Percentiles rank a stretch among this genome's conserved stretches.
These are phyloP conservation scores for Pseudogymnoascus sp. DNA, from an alignment of 2,329 filamentous ascomycete species.

Conservation along the genomic window DNA sequence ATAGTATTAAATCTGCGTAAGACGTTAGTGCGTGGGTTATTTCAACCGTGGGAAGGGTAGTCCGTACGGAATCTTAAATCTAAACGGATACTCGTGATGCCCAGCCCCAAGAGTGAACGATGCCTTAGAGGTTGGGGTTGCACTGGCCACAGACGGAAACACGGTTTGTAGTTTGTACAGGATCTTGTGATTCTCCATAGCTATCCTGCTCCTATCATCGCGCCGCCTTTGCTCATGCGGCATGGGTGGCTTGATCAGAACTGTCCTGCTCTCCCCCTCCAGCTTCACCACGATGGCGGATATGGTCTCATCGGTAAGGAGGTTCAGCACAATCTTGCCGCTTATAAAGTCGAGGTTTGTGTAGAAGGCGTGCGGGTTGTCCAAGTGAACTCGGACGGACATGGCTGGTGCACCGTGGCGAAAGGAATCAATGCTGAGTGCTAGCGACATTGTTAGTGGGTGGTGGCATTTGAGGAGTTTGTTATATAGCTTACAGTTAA, in stretches of 20 bases:
- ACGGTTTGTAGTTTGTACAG: conserved; percentile 67
- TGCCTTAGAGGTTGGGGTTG: conserved; percentile 19
- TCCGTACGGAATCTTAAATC: conserved; percentile 57
- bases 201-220: conserved; percentile 26
- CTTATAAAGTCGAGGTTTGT: conserved; percentile 71
- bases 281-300: conserved; percentile 73
- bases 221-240: conserved; percentile 13
- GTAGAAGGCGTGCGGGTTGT: conserved; percentile 62
- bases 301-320: conserved; percentile 62
- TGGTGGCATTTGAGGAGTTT: background rate
- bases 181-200: conserved; percentile 61
- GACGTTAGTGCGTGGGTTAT: conserved; percentile 13
- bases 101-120: conserved; percentile 59
- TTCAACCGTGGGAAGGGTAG: conserved; percentile 3
- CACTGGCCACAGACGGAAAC: conserved; percentile 48
- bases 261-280: conserved; percentile 69
- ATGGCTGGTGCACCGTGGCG: conserved; percentile 33
- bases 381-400: conserved; percentile 60
- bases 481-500: background rate
- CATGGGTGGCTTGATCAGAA: conserved; percentile 29
- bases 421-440: background rate
- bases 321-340: conserved; percentile 50
- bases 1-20: conserved; percentile 56
- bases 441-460: background rate
- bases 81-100: conserved; percentile 68